These are phyloP conservation scores for Aquilaria agallochum DNA, from an alignment of 441 rosid species.

Conservation along the genomic window DNA sequence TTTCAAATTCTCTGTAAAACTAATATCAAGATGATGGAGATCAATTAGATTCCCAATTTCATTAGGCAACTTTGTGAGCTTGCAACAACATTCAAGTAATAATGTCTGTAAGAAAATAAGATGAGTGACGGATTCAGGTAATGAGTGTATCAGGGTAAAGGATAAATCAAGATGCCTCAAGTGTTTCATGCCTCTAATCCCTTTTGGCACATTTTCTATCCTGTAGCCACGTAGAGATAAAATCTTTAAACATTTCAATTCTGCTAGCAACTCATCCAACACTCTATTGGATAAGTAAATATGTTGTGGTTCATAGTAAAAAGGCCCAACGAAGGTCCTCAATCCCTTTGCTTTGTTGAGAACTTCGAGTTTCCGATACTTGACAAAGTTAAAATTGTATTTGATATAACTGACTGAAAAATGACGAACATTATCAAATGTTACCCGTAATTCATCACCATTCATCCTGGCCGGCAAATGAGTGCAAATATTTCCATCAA, in stretches of 20 bases:
- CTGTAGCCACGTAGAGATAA: not conserved
- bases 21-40: not conserved
- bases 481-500: conserved; percentile 4
- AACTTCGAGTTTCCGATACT: not conserved
- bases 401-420: conserved; percentile 4
- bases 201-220: not conserved
- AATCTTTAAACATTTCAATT: not conserved
- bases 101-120: conserved; percentile 11
- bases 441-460: not conserved
- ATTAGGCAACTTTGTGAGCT: not conserved
- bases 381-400: not conserved
- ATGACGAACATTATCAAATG: conserved; percentile 8
- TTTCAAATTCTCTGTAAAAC: not conserved
- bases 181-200: conserved; percentile 6
- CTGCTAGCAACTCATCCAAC: not conserved
- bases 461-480: not conserved
- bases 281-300: not conserved
- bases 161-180: conserved; percentile 18
- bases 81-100: not conserved
- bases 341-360: not conserved
- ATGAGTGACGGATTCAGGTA: conserved; percentile 10
- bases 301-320: too few species aligned
- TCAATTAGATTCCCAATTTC: conserved; percentile 5
- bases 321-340: conserved; percentile 1
- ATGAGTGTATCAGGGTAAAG: not conserved